Evolutionary conservation across 2,329 filamentous ascomycete genomes (phyloP), one percentile per base, ranked within the genome.

Genomic region (Dactylellina leptospora): DNA sequence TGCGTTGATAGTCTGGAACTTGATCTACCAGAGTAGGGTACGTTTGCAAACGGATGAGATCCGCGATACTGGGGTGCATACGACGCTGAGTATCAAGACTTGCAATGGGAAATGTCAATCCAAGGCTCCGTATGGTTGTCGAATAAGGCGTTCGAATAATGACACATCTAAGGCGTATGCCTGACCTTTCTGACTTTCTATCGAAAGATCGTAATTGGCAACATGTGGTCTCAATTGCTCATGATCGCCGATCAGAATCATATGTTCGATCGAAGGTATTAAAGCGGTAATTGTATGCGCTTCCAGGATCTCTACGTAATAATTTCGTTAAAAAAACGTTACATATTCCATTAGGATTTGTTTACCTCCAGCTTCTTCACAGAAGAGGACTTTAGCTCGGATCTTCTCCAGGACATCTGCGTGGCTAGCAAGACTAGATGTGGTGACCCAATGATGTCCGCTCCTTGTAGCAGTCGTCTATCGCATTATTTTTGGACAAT

Each of bases 161-260:
- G 84, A 87, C 20, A 83, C 79, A 69, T 90, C 86, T 0, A 90
- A 78, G 0, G 83, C 81, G 72, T 86, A 87, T 3, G 82, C 77
- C 0, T 75, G 75, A 0, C 86, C 86, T n/a, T 78, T 77, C 0
- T 79, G 78, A 30, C 82, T 86, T 6, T 84, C 82, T 6, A 83
- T 80, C 0, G 83, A 84, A 0, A 90, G 79, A 0, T 83, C 81
- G 71, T 84, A 86, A 47, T 85, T 85, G 4, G 84, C 80, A 4
- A 87, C 83, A 50, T 85, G 82, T 0, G 87, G 87, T 0, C 86
- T 83, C 1, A 89, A 81, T 75, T 89, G 87, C 16, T 82, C 79
- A 68, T 88, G 86, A 75, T 89, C 87, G 0, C 87, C 87, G 40
- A 89, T 88, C n/a, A 86, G 81, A 11, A 90, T 85, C 5, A 82